Conservation (phyloP, 1,139 yeast genomes). For the Geotrichum carabidarum region DNA sequence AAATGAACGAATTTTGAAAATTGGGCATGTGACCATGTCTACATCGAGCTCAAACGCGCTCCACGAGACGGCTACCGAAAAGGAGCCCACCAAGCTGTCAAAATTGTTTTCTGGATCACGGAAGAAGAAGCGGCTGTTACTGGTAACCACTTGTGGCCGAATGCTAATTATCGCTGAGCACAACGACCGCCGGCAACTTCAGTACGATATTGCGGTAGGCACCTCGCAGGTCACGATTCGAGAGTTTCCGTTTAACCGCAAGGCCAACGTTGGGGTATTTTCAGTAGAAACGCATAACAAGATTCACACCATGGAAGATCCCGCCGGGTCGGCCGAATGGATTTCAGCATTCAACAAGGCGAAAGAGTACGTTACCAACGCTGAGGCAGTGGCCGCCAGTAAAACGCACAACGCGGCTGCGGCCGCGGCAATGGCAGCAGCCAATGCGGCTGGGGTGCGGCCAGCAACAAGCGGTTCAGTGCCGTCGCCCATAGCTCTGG, state of each 20-base stretch:
- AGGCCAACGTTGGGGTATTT: conserved; percentile 30
- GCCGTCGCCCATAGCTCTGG: background rate
- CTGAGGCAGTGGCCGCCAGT: conserved; percentile 23
- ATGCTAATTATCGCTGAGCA: conserved; percentile 25
- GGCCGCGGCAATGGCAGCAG: conserved; percentile 39
- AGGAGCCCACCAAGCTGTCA: conserved; percentile 27
- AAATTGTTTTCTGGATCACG: conserved; percentile 32
- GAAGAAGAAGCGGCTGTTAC: conserved; percentile 32
- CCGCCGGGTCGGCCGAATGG: conserved; percentile 35
- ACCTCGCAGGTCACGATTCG: conserved; percentile 35
- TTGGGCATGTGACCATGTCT: conserved; percentile 45
- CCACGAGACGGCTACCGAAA: conserved; percentile 22
- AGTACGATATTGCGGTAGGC: conserved; percentile 34
- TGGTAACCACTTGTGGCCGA: conserved; percentile 38
- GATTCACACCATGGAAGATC: conserved; percentile 37
- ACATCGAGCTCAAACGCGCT: conserved; percentile 21
- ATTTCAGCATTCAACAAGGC: conserved; percentile 32
- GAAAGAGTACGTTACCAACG: conserved; percentile 28
- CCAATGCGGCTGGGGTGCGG: conserved; percentile 26
- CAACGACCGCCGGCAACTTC: conserved; percentile 33
- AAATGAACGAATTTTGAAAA: conserved; percentile 66
- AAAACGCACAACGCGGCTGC: conserved; percentile 28
- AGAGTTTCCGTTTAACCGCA: conserved; percentile 34
- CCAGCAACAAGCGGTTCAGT: background rate
- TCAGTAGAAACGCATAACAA: conserved; percentile 36